Base-by-base conservation (phyloP, 2,329 filamentous ascomycete species). In the Exophiala spinifera region DNA sequence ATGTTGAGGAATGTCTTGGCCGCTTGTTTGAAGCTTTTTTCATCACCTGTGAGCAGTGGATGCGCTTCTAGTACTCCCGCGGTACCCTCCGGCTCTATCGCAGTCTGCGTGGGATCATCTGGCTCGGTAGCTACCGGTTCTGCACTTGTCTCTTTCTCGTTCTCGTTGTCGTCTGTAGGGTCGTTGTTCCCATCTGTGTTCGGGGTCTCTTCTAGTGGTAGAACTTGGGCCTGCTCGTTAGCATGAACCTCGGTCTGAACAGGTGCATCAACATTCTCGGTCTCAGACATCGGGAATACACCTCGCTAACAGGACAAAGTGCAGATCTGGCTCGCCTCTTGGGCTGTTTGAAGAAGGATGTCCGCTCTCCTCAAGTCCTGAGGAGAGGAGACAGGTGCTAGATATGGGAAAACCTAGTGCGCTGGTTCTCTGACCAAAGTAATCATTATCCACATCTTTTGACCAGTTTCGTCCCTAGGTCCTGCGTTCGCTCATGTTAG, bases 1-100 rank as follows among this genome's bases (percentile, higher is more conserved):
- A 51, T 42, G n/a, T 20, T 15, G 6, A 56, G 49, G 39, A 56
- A 53, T 13, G 44, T 21, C 34, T 37, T 51, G 11, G 53, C 53
- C 15, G 51, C 47, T 19, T 7, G n/a, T 20, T 43, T 15, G 15
- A 50, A 43, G 17, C 1, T 25, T 25, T 28, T 17, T 6, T 17
- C 36, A 34, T 17, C 37, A n/a, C 33, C 37, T 10, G 34, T 15
- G 17, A 2, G n/a, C 17, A 37, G 34, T 15, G 5, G 4, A n/a
- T 15, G 3, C 34, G 34, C 34, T 15, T 31, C 25, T 10, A 2
- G 25, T 31, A 2, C 34, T 4, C 15, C 34, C 14, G 5, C 7
- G 17, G 34, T 37, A 15, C 17, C 34, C 3, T 10, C 34, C 6
- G 5, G 4, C 8, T 37, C 34, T 10, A 11, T 19, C 34, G 34